Percentiles rank a stretch among this genome's conserved stretches.
Evolutionary conservation across 805 yeast genomes (phyloP).

Genomic region (Saturnispora dispora): DNA sequence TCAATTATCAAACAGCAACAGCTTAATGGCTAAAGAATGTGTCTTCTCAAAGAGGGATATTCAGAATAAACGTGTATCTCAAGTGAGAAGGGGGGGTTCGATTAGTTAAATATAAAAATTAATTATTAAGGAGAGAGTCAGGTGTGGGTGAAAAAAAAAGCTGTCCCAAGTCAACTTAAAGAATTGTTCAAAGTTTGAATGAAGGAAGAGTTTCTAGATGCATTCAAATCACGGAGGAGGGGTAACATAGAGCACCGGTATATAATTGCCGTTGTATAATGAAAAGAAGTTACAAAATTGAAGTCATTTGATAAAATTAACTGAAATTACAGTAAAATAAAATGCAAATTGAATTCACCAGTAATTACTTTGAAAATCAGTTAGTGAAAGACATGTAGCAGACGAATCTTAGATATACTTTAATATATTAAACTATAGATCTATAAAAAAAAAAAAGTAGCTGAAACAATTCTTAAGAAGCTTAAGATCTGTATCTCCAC

Average conservation of each 20-base stretch:
- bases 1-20: not conserved
- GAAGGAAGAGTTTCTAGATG: not conserved
- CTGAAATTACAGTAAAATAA: too few species aligned
- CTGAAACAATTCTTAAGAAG: not conserved
- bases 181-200: not conserved
- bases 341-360: too few species aligned
- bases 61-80: not conserved
- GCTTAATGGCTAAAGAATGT: not conserved
- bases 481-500: conserved; percentile 97
- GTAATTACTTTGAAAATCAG: too few species aligned
- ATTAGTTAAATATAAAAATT: not conserved
- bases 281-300: too few species aligned
- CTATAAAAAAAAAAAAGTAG: not conserved
- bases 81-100: not conserved
- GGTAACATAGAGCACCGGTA: too few species aligned
- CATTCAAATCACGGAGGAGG: too few species aligned
- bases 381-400: too few species aligned
- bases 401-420: not conserved
- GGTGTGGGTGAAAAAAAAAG: not conserved
- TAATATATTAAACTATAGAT: not conserved
- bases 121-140: conserved; percentile 3
- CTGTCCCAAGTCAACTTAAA: not conserved
- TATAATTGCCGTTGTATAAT: too few species aligned
- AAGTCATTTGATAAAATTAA: too few species aligned
- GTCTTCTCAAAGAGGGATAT: not conserved